Evolutionary conservation across 1,139 yeast species (phyloP).

Genomic region (Nakaseomyces delphensis): DNA sequence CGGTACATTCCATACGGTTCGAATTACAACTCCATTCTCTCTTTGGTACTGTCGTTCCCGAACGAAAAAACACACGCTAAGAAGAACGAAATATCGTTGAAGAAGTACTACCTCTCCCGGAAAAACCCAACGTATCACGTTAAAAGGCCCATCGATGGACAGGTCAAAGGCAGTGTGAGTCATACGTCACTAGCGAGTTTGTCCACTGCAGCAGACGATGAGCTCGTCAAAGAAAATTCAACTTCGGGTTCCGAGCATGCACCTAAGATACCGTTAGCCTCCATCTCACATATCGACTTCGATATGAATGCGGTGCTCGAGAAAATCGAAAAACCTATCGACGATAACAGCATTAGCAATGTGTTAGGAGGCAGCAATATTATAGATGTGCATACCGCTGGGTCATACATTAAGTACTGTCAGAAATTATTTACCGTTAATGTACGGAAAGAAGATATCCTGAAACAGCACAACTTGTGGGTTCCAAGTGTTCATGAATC

Average conservation of each 20-base stretch:
- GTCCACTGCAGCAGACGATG: neutral
- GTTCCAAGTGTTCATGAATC: constrained; percentile 1
- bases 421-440: constrained; percentile 10
- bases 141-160: neutral
- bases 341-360: neutral
- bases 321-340: constrained; percentile 2
- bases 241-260: neutral
- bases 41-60: neutral
- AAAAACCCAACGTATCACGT: constrained; percentile 6
- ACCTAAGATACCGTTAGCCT: neutral
- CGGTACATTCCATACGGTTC: neutral
- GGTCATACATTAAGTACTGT: constrained; percentile 11
- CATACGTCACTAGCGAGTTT: neutral
- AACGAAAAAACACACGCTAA: neutral
- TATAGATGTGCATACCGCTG: constrained; percentile 6
- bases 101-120: constrained; percentile 16
- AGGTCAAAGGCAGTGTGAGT: neutral
- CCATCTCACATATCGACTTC: constrained; percentile 4
- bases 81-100: constrained; percentile 17
- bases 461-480: constrained; percentile 9
- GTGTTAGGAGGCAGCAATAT: neutral
- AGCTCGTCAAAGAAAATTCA: neutral
- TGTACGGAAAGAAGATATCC: constrained; percentile 8
- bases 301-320: neutral
- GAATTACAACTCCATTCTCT: constrained; percentile 2